Base-by-base conservation (phyloP, 2,329 filamentous ascomycete genomes). In the Reticulascus tulasneorum region DNA sequence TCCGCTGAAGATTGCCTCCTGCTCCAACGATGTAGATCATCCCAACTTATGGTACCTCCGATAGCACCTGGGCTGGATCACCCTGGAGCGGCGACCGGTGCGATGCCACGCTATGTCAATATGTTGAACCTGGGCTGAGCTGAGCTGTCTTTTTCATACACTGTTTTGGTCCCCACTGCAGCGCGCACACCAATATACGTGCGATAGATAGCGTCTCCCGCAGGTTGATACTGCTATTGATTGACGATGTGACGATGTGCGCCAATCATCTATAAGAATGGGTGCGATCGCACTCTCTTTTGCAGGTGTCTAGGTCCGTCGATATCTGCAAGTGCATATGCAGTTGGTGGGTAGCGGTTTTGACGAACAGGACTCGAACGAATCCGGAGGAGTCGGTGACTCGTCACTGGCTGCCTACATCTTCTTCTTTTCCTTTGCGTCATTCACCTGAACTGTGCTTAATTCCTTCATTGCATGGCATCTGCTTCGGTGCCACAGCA, bases 381-480 rank as follows among this genome's bases (percentile, higher is more conserved):
- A 25, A 21, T 24, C n/a, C 9, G 33, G 18, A 16, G 24, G 20
- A 21, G 20, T 24, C 23, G 27, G 18, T 26, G 20, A 35, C 33
- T 35, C 24, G 33, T 20, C 25, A 18, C 16, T 19, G 19, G n/a
- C n/a, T n/a, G n/a, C n/a, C n/a, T n/a, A n/a, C n/a, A n/a, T n/a
- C n/a, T n/a, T n/a, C n/a, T n/a, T n/a, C n/a, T n/a, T n/a, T n/a
- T n/a, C n/a, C n/a, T n/a, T n/a, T n/a, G n/a, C n/a, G n/a, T n/a
- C n/a, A n/a, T n/a, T n/a, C n/a, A n/a, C n/a, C n/a, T n/a, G n/a
- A n/a, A n/a, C n/a, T n/a, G n/a, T n/a, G n/a, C n/a, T n/a, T n/a
- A n/a, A n/a, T n/a, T n/a, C n/a, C 13, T 26, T 28, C 33, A 35
- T 26, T 26, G 33, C 22, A 16, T 26, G 25, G 18, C 28, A 13